Evolutionary conservation across 73 alveolate species (phyloP), one percentile per base, ranked within the genome.

Genomic region (Paramecium sonneborni): DNA sequence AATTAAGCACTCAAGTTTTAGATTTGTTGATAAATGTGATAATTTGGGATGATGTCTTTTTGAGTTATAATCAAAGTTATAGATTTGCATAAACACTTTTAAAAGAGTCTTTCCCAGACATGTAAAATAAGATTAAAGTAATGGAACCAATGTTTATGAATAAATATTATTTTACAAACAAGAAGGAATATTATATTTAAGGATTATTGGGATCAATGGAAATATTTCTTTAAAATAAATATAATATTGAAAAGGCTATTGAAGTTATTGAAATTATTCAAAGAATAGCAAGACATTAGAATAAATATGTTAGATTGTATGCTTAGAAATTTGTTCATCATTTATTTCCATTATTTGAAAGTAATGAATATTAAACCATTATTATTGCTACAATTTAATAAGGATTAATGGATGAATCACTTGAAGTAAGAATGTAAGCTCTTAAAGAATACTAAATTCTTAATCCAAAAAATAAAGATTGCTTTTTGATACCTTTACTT

Each of bases 401-500:
- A 24, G 69, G 69, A 24, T 79, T 79, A 12, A 44, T 79, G 30
- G 90, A 79, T 46, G 90, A 79, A 79, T 21, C 90, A 12, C 30
- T 79, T 43, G 90, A 79, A 46, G 90, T 46, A 1, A 79, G 72
- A 79, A 43, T 39, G 44, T 23, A 44, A 41, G 90, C 90, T 6
- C 43, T 79, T 7, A 79, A 44, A 24, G 35, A 38, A 18, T 39
- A 30, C 12, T 24, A n/a, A 41, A 11, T 0, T n/a, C 30, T 79
- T 15, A 72, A 72, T 35, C 86, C 86, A 11, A 23, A 79, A 44
- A 79, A 46, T 23, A 26, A 30, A 24, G 90, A 79, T 10, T 21
- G 72, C 23, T 79, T 79, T 12, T 7, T 26, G 28, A 62, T 79
- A 38, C 74, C 69, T 0, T 79, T 79, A 20, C 55, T 79, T 4